Evolutionary conservation across 495 filamentous ascomycete species (phyloP).

Genomic region (Geoglossum glabrum): DNA sequence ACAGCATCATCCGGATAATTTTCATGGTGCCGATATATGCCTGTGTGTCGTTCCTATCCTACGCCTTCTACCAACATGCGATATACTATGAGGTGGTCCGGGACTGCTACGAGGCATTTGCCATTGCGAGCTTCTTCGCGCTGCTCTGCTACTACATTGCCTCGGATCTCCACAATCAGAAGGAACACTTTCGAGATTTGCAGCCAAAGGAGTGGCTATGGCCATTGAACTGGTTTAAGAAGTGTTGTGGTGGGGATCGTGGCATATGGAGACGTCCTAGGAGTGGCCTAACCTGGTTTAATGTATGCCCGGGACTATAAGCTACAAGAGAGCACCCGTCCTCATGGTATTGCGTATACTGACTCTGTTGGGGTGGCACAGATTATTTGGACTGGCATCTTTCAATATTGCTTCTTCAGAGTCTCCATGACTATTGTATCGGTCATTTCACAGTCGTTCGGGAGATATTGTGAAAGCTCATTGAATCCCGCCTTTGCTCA

Average conservation of each 20-base stretch:
- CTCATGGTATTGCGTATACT: neutral
- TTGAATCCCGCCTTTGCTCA: slow-evolving; percentile 61
- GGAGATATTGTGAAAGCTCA: slow-evolving; percentile 59
- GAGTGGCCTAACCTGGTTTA: slow-evolving; percentile 32
- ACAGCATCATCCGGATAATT: slow-evolving; percentile 68
- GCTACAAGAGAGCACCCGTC: neutral
- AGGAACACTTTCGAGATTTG: slow-evolving; percentile 64
- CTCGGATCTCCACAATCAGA: slow-evolving; percentile 63
- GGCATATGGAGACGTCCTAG: slow-evolving; percentile 53
- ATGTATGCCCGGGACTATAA: slow-evolving; percentile 4
- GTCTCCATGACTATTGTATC: slow-evolving; percentile 69
- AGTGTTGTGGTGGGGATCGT: slow-evolving; percentile 41
- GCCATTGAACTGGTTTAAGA: slow-evolving; percentile 50
- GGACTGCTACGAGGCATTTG: slow-evolving; percentile 84
- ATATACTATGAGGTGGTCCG: slow-evolving; percentile 68
- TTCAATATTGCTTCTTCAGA: slow-evolving; percentile 79
- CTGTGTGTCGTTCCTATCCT: slow-evolving; percentile 54
- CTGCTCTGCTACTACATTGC: slow-evolving; percentile 69
- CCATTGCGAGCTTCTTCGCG: slow-evolving; percentile 81
- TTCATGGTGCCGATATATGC: slow-evolving; percentile 82
- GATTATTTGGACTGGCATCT: slow-evolving; percentile 72
- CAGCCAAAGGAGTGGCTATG: slow-evolving; percentile 52
- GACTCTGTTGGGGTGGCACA: slow-evolving; percentile 9
- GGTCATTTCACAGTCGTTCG: slow-evolving; percentile 46
- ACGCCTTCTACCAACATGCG: slow-evolving; percentile 57